Base-by-base conservation (phyloP, 202 grass and related monocot species). In the Zizania palustris region DNA sequence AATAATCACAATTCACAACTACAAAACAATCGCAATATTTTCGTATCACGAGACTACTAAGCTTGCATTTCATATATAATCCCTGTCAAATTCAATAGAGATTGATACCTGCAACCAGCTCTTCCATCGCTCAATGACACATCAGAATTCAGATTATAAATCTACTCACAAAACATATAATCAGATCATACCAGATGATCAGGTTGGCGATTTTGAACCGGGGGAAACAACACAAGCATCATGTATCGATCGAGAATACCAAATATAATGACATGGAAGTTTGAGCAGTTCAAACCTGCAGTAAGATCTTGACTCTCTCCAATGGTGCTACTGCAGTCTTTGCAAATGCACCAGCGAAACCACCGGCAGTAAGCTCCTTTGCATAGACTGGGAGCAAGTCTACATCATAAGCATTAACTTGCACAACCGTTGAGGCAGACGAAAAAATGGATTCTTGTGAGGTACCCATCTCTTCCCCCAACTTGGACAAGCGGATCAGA, bases 261-360 rank as follows among this genome's bases (percentile, higher is more conserved):
- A 11, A 10, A 18, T 45, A 19, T 7, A 38, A 16, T 6, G 12
- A 43, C 60, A 46, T 3, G 0, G 61, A 22, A 57, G 20, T 16
- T 45, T 33, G 1, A 40, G 11, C 8, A 63, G 40, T 28, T 15
- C 6, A 8, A 36, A 84, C 85, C 80, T 88, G 87, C 71, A 87
- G 22, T 51, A 93, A 70, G 48, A 93, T 93, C 74, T 90, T 93
- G 45, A 93, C 60, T 43, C 90, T 86, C 76, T 90, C 90, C 41
- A 93, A 65, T 5, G 90, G 87, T 8, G 87, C 87, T 11, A 93
- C 87, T 0, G 87, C 65, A 12, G 84, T 93, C 78, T 90, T 90
- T 45, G 90, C 79, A 42, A 90, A 90, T 38, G 84, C 87, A 70
- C 90, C 90, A 43, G 87, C 87, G 59, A 87, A 78, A 16, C 90